A percentile compares a stretch with the other conserved stretches of the same genome.
Evolutionary conservation across 163 green algal genomes (phyloP).

Genomic region (Scenedesmus sp.): DNA sequence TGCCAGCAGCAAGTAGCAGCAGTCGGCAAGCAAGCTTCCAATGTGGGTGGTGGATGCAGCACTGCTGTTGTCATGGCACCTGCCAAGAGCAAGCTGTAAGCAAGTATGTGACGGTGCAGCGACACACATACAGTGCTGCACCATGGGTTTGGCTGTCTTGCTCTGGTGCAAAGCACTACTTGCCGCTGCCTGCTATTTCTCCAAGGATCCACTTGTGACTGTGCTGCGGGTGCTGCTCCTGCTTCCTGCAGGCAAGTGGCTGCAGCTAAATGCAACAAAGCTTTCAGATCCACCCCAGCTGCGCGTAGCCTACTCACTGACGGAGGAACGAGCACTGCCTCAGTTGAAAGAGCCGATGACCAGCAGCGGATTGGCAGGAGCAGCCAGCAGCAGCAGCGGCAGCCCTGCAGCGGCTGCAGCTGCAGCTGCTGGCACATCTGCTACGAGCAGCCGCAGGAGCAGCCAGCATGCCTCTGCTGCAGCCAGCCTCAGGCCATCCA

Average conservation of each 20-base stretch:
- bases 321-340: background rate
- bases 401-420: background rate
- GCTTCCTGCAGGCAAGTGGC: constrained; percentile 26
- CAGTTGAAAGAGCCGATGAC: background rate
- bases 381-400: background rate
- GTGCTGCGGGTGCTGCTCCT: background rate
- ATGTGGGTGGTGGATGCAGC: too few relatives aligned
- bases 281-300: constrained; percentile 37
- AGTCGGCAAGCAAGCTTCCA: too few relatives aligned
- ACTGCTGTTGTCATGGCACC: too few relatives aligned
- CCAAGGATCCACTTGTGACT: background rate
- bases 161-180: too few relatives aligned
- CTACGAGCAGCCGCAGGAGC: constrained; percentile 19
- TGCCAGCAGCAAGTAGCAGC: too few relatives aligned
- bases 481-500: constrained; percentile 12
- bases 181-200: too few relatives aligned
- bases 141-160: too few relatives aligned
- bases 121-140: too few relatives aligned
- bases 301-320: background rate
- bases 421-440: background rate
- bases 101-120: too few relatives aligned
- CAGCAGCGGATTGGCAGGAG: background rate
- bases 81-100: too few relatives aligned
- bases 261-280: constrained; percentile 46
- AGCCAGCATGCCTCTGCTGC: constrained; percentile 9